Evolutionary conservation across 345 rosid species (phyloP).

Genomic region (Cardiospermum halicacabum): DNA sequence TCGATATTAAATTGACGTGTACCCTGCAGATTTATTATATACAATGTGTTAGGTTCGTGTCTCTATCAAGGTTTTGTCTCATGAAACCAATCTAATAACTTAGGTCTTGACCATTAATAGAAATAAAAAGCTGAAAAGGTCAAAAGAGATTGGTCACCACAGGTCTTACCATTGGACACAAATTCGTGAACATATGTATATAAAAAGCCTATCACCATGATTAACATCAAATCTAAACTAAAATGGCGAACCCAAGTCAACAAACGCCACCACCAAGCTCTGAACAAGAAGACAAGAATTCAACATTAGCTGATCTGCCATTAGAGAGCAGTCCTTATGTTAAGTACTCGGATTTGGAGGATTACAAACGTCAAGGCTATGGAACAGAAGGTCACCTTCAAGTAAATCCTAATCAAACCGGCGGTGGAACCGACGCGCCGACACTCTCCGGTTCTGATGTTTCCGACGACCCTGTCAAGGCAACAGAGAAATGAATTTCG

Average conservation of each 20-base stretch:
- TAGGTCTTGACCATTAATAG: not conserved
- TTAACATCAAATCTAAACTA: not conserved
- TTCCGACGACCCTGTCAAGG: conserved; percentile 13
- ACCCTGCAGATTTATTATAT: not conserved
- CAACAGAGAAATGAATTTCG: not conserved
- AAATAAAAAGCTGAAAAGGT: not conserved
- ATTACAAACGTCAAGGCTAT: conserved; percentile 36
- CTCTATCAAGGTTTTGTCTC: not conserved
- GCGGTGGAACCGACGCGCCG: conserved; percentile 49
- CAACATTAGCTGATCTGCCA: conserved; percentile 30
- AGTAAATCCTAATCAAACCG: conserved; percentile 37
- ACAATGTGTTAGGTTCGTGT: not conserved
- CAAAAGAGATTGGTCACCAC: conserved; percentile 1
- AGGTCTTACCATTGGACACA: not conserved
- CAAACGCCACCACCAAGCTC: not conserved
- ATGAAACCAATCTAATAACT: too few relatives aligned
- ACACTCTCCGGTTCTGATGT: conserved; percentile 33
- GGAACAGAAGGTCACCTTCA: conserved; percentile 50
- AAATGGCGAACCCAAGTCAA: not conserved
- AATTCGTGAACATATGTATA: not conserved
- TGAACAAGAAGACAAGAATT: conserved; percentile 3
- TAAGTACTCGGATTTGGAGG: conserved; percentile 39
- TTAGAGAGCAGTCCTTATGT: conserved; percentile 44
- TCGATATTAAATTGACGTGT: not conserved
- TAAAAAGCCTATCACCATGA: not conserved